Base-by-base conservation (phyloP, 1,284 basidiomycete genomes). In the Microbotryomycetes sp. region DNA sequence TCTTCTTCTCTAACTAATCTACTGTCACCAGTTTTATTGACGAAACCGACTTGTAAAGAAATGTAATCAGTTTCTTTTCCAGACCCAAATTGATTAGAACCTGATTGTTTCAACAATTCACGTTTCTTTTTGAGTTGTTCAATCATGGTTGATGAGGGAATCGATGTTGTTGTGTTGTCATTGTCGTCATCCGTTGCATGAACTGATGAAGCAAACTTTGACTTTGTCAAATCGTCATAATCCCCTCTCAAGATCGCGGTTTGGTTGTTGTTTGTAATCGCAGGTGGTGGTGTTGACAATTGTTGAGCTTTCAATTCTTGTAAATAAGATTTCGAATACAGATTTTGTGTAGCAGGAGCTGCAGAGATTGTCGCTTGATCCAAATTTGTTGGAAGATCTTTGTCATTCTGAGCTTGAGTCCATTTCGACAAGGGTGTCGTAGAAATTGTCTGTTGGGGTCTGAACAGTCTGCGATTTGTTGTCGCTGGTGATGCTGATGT, bases 1-100 rank as follows among this genome's bases (percentile, higher is more conserved):
- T 97, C 92, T 49, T 96, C 92, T 76, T 97, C 93, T 57, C 92
- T 78, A 76, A 92, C 79, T 19, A 97, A 77, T 19, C 92, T 81
- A 71, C 88, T 92, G 70, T 89, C 88, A 71, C 66, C 80, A 76
- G 70, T 81, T 81, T 12, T 70, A 36, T 31, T 54, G 4, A 66
- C 64, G 26, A 68, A 81, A 0, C 69, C 80, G 2, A 90, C 80
- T 12, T 86, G 85, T 12, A 97, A 77, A 0, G 91, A 89, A 32
- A 97, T 89, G 69, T 84, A 96, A 52, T 92, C 91, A 42, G 36
- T 42, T 19, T 9, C 19, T 19, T 9, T 28, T 23, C 31, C 58
- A 4, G 19, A 23, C 15, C 42, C 30, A 2, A 12, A 49, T 22
- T 3, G 59, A 60, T 25, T 62, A 46, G 14, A 55, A 55, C 3